These are phyloP conservation scores for Globisporangium sylvaticum DNA, from an alignment of 352 stramenopile species.

Conservation along the genomic window DNA sequence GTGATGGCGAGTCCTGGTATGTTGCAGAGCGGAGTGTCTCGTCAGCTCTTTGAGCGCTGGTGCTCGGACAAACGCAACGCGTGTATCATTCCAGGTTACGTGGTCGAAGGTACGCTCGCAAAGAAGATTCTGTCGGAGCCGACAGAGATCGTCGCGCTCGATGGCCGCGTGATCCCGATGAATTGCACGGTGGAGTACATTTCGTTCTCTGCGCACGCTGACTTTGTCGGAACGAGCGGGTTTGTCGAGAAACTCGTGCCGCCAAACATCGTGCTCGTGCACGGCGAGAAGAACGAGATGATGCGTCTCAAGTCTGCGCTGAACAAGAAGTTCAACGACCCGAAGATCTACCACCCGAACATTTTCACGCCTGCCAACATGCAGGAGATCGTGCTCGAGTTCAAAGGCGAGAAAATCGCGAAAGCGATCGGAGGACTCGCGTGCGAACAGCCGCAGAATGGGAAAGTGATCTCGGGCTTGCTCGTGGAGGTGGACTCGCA, in stretches of 20 bases:
- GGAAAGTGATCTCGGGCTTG: conserved; percentile 74
- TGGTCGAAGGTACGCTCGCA: conserved; percentile 96
- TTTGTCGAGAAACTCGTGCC: conserved; percentile 94
- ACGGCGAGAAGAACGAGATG: conserved; percentile 98
- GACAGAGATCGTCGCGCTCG: conserved; percentile 93
- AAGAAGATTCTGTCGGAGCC: conserved; percentile 97
- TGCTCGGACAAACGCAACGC: conserved; percentile 97
- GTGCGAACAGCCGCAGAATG: conserved; percentile 70
- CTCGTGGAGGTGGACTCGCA: conserved; percentile 85
- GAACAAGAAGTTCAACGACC: conserved; percentile 87
- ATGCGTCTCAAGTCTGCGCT: conserved; percentile 93
- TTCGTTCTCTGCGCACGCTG: conserved; percentile 96
- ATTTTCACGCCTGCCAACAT: conserved; percentile 86
- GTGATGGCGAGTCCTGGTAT: conserved; percentile 99
- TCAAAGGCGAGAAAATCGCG: conserved; percentile 86
- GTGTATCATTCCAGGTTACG: conserved; percentile 98
- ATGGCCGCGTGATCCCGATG: conserved; percentile 92
- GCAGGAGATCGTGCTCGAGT: conserved; percentile 84
- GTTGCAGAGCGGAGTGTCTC: conserved; percentile 97
- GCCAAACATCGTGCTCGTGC: conserved; percentile 94
- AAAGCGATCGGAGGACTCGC: conserved; percentile 80
- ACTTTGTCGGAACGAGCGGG: conserved; percentile 95
- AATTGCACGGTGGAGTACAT: conserved; percentile 97
- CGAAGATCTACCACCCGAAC: conserved; percentile 77
- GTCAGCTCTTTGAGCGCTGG: conserved; percentile 98